A percentile compares a stretch with the other conserved stretches of the same genome.
Evolutionary conservation across 371 early-diverging fungal species (phyloP).

Genomic region (Mucor irregularis): DNA sequence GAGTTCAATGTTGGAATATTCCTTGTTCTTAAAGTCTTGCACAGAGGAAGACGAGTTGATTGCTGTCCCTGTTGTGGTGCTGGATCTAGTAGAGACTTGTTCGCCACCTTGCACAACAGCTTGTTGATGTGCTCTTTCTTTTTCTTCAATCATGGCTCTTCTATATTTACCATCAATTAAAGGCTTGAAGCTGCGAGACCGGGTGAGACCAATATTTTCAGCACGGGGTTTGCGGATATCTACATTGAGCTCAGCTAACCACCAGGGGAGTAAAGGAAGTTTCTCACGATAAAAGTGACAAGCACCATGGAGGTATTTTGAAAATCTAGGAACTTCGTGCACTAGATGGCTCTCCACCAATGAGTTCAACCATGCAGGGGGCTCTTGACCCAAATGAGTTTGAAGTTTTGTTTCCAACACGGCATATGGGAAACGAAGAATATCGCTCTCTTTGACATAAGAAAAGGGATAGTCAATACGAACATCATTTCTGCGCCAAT

Average conservation of each 20-base stretch:
- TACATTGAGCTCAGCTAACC: conserved; percentile 88
- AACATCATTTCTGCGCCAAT: conserved; percentile 92
- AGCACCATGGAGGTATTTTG: conserved; percentile 96
- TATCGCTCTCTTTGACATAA: conserved; percentile 74
- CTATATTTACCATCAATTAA: conserved; percentile 29
- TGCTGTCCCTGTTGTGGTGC: conserved; percentile 16
- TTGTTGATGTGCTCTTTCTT: conserved; percentile 6
- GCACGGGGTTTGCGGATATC: conserved; percentile 74
- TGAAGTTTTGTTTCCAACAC: conserved; percentile 96
- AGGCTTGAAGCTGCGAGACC: conserved; percentile 34
- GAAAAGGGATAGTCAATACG: conserved; percentile 85
- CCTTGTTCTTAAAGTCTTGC: conserved; percentile 41
- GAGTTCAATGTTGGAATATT: neutral
- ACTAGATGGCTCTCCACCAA: conserved; percentile 85
- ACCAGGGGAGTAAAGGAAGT: conserved; percentile 89
- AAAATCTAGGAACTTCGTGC: conserved; percentile 96
- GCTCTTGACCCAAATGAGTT: conserved; percentile 78
- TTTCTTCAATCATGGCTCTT: conserved; percentile 26
- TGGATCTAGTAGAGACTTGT: neutral
- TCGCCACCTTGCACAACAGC: conserved; percentile 4
- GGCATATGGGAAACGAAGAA: conserved; percentile 91
- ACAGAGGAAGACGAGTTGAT: conserved; percentile 53
- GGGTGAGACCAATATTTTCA: conserved; percentile 38
- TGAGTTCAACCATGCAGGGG: conserved; percentile 90
- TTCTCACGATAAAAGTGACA: conserved; percentile 81